Conservation (phyloP, 148 eudicot species). For the Vaccinium macrocarpon region DNA sequence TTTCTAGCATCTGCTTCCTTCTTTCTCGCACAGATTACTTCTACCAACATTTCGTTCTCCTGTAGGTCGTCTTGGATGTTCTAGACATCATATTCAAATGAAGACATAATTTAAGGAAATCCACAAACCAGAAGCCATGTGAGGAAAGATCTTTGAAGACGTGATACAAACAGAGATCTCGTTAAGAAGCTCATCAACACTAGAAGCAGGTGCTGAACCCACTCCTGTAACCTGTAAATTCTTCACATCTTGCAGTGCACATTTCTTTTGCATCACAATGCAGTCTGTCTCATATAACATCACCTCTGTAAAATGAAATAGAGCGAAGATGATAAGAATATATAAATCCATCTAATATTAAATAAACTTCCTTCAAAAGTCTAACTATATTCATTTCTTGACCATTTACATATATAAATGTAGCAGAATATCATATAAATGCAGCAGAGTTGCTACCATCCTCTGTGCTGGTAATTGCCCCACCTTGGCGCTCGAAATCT, state of each 20-base stretch:
- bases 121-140: background rate
- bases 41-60: conserved; percentile 51
- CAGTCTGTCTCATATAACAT: conserved; percentile 49
- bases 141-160: conserved; percentile 4
- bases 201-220: conserved; percentile 41
- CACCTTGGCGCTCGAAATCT: conserved; percentile 49
- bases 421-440: background rate
- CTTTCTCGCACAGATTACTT: conserved; percentile 32
- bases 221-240: conserved; percentile 52
- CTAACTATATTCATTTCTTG: background rate
- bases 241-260: conserved; percentile 60
- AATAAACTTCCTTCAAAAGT: background rate
- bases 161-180: conserved; percentile 60
- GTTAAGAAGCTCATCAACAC: conserved; percentile 68
- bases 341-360: background rate
- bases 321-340: conserved; percentile 15
- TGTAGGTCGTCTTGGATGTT: conserved; percentile 44
- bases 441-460: conserved; percentile 28
- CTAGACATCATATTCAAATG: conserved; percentile 34
- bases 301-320: conserved; percentile 45
- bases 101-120: conserved; percentile 9
- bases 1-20: conserved; percentile 49
- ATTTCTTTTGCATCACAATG: conserved; percentile 35
- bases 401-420: background rate
- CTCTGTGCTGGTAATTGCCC: conserved; percentile 38